Evolutionary conservation across 768 basidiomycete genomes (phyloP).

Genomic region (Crucibulum laeve): DNA sequence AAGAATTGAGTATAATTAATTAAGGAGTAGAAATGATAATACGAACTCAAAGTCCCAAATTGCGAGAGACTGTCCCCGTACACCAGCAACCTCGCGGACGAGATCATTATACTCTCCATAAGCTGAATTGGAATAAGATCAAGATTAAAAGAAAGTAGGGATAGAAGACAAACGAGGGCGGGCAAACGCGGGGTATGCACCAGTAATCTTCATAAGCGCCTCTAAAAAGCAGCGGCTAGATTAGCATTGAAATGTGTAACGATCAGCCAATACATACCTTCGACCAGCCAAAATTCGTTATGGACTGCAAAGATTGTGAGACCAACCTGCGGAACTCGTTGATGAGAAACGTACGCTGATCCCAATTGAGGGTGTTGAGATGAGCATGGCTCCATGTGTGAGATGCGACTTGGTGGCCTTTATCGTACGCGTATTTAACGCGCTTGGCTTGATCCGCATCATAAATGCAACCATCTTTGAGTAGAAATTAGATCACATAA

Average conservation of each 20-base stretch:
- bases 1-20: background rate
- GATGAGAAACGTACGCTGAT: conserved; percentile 18
- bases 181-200: conserved; percentile 33
- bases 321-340: background rate
- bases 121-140: conserved; percentile 14
- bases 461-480: conserved; percentile 34
- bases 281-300: conserved; percentile 24
- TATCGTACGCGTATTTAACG: conserved; percentile 30
- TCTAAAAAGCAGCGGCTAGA: conserved; percentile 20
- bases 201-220: conserved; percentile 31
- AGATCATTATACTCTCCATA: conserved; percentile 36
- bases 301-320: conserved; percentile 16
- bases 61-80: conserved; percentile 24
- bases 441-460: conserved; percentile 15
- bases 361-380: conserved; percentile 26
- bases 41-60: conserved; percentile 35
- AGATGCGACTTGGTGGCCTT: conserved; percentile 41
- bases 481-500: background rate
- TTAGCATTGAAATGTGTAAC: background rate
- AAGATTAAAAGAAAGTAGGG: background rate
- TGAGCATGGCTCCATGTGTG: conserved; percentile 44
- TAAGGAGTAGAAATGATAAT: background rate
- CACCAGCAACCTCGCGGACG: conserved; percentile 21
- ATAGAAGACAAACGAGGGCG: conserved; percentile 28
- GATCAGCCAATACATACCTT: conserved; percentile 16